Evolutionary conservation across 2,329 filamentous ascomycete genomes (phyloP).

Genomic region (Albifimbria verrucaria): DNA sequence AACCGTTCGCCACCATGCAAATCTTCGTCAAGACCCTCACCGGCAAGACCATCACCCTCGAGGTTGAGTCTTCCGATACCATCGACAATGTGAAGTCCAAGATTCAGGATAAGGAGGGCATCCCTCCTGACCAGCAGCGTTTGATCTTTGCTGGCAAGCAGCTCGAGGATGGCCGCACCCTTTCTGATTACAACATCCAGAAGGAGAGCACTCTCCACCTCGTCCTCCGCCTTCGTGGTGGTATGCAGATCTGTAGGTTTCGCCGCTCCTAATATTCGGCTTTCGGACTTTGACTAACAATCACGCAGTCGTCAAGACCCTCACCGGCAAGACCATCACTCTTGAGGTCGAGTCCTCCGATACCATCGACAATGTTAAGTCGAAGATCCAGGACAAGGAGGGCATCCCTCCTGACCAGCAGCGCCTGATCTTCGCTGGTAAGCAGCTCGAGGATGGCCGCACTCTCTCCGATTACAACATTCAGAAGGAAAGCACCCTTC

Average conservation of each 20-base stretch:
- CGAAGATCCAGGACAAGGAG: conserved; percentile 97
- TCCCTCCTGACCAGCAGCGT: conserved; percentile 93
- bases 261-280: background rate
- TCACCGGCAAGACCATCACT: conserved; percentile 94
- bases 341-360: conserved; percentile 85
- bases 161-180: conserved; percentile 76
- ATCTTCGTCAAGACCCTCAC: conserved; percentile 98
- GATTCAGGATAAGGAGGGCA: conserved; percentile 98
- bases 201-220: conserved; percentile 70
- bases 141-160: conserved; percentile 97
- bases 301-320: conserved; percentile 64
- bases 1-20: conserved; percentile 66
- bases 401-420: conserved; percentile 95
- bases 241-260: conserved; percentile 63
- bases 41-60: too few species aligned
- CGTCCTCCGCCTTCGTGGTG: conserved; percentile 67
- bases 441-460: conserved; percentile 92
- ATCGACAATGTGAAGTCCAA: conserved; percentile 98
- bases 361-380: conserved; percentile 95
- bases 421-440: conserved; percentile 91
- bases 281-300: conserved; percentile 12
- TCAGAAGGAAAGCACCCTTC: conserved; percentile 86
- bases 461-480: conserved; percentile 94
- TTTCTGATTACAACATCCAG: conserved; percentile 56
- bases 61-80: too few species aligned